These are phyloP conservation scores for Margaritispora aquatica DNA, from an alignment of 495 filamentous ascomycete species.

Conservation along the genomic window DNA sequence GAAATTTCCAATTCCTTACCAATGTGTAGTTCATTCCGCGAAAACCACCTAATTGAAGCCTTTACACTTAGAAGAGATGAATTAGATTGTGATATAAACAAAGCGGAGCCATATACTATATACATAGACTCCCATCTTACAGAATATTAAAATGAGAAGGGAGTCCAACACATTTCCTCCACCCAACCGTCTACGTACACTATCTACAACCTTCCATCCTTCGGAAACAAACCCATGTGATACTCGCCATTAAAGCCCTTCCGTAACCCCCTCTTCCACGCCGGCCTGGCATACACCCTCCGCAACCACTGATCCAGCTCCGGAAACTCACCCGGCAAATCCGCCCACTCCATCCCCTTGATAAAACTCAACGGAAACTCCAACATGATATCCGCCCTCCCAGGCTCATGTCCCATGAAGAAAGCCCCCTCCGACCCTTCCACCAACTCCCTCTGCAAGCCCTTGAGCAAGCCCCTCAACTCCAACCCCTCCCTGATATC, in stretches of 20 bases:
- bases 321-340: slow-evolving; percentile 21
- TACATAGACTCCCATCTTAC: too few species aligned
- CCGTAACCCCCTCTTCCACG: slow-evolving; percentile 24
- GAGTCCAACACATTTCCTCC: not conserved
- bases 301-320: slow-evolving; percentile 23
- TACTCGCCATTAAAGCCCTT: slow-evolving; percentile 25
- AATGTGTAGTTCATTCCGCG: too few species aligned
- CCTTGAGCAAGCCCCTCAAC: slow-evolving; percentile 1
- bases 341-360: slow-evolving; percentile 13
- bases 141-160: not conserved
- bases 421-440: slow-evolving; percentile 18
- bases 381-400: slow-evolving; percentile 20
- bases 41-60: too few species aligned
- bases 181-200: not conserved
- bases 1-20: too few species aligned
- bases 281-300: slow-evolving; percentile 19
- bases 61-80: too few species aligned
- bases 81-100: too few species aligned
- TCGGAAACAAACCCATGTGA: slow-evolving; percentile 11
- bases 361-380: slow-evolving; percentile 23
- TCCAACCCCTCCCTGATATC: slow-evolving; percentile 9
- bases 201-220: not conserved
- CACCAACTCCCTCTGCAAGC: slow-evolving; percentile 14
- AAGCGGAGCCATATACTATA: too few species aligned
- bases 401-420: slow-evolving; percentile 19